Evolutionary conservation across 1,139 yeast species (phyloP).

Genomic region (Debaryomycetaceae sp.): DNA sequence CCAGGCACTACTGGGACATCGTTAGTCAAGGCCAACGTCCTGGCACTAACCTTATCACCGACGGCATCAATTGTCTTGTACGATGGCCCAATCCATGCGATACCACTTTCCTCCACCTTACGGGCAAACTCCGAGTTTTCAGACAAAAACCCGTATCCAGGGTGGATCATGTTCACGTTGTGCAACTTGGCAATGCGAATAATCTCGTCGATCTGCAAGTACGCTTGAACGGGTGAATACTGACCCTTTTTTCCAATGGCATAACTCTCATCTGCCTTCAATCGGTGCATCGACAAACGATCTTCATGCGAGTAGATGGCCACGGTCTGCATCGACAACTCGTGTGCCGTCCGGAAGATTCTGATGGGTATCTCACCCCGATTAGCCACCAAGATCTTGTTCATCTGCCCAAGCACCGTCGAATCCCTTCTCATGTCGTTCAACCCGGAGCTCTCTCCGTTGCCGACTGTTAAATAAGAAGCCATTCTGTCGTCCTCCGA

Average conservation of each 20-base stretch:
- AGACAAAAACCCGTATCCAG: slow-evolving; percentile 95
- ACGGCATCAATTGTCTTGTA: slow-evolving; percentile 89
- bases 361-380: slow-evolving; percentile 92
- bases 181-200: slow-evolving; percentile 85
- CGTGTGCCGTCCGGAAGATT: slow-evolving; percentile 96
- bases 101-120: slow-evolving; percentile 87
- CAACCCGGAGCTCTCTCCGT: slow-evolving; percentile 14
- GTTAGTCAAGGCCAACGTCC: slow-evolving; percentile 77
- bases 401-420: slow-evolving; percentile 59
- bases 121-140: slow-evolving; percentile 94
- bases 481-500: background rate
- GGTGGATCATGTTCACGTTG: slow-evolving; percentile 93
- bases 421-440: slow-evolving; percentile 61
- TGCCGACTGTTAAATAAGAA: slow-evolving; percentile 8
- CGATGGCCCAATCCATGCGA: slow-evolving; percentile 96
- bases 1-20: slow-evolving; percentile 96
- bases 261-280: slow-evolving; percentile 90
- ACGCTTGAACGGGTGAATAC: slow-evolving; percentile 93
- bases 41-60: slow-evolving; percentile 96
- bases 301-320: slow-evolving; percentile 98
- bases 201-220: slow-evolving; percentile 93
- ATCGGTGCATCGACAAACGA: slow-evolving; percentile 88
- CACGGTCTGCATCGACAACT: slow-evolving; percentile 94
- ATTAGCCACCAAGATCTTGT: slow-evolving; percentile 86
- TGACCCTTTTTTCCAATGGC: slow-evolving; percentile 89